These are phyloP conservation scores for Solanum pennellii DNA, from an alignment of 257 asterid genomes.

Conservation along the genomic window DNA sequence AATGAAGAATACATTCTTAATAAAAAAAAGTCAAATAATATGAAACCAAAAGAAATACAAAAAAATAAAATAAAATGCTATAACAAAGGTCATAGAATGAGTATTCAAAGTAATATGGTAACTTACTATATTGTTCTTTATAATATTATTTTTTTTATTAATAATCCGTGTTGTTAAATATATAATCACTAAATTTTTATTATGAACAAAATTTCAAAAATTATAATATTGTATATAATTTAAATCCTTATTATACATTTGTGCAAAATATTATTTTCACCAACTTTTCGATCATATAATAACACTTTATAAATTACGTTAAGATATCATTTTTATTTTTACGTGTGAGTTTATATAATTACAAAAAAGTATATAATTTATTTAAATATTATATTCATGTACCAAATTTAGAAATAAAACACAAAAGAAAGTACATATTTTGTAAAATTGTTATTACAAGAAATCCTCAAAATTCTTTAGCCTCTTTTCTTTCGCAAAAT, in stretches of 20 bases:
- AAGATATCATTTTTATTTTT: too few relatives aligned
- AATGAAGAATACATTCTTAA: background rate
- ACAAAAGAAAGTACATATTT: background rate
- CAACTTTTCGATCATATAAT: background rate
- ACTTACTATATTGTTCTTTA: too few relatives aligned
- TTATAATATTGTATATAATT: too few relatives aligned
- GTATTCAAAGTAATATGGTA: background rate
- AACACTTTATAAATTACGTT: too few relatives aligned
- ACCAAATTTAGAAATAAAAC: background rate
- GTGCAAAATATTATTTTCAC: accelerated
- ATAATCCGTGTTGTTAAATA: too few relatives aligned
- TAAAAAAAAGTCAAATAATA: background rate
- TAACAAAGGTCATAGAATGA: background rate
- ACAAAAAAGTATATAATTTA: too few relatives aligned
- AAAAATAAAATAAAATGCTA: background rate
- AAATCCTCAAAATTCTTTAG: background rate
- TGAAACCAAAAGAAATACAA: too few relatives aligned
- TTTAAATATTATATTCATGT: background rate
- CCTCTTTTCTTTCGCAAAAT: background rate
- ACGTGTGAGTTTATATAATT: background rate
- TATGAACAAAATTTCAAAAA: too few relatives aligned
- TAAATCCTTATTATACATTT: too few relatives aligned
- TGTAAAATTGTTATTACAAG: background rate
- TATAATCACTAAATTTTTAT: too few relatives aligned
- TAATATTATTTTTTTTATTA: too few relatives aligned